phyloP scores from a whole-genome alignment of 2,329 filamentous ascomycete species.

The Colletotrichum sp. region DNA sequence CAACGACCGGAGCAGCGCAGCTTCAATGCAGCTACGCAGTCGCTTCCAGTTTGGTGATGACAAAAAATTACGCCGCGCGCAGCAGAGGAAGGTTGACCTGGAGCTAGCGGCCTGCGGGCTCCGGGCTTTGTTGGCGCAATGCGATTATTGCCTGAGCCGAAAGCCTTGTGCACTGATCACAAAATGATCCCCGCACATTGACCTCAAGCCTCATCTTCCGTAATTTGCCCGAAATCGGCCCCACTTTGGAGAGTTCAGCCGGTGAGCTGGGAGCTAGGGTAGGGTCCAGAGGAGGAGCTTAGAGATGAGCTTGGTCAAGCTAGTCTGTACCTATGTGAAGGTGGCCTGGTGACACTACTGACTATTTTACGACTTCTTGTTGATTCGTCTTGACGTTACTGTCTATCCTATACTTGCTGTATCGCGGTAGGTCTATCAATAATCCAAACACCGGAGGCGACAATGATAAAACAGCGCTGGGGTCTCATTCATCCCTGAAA shows the following conservation, averaged over 20 bases:
- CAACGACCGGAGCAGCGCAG: conserved; percentile 1
- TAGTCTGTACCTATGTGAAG: background rate
- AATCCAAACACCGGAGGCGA: background rate
- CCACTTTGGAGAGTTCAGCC: background rate
- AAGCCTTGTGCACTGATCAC: conserved; percentile 10
- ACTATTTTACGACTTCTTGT: background rate
- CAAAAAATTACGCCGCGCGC: conserved; percentile 21
- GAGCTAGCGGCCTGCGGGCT: conserved; percentile 16
- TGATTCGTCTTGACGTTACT: background rate
- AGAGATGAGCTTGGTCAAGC: background rate
- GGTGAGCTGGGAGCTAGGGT: background rate
- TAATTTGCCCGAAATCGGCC: conserved; percentile 15
- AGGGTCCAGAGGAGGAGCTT: background rate
- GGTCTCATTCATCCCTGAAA: conserved; percentile 76
- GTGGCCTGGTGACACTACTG: background rate
- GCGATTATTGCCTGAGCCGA: conserved; percentile 14
- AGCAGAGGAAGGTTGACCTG: conserved; percentile 14
- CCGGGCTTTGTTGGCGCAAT: conserved; percentile 20
- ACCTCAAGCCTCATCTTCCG: background rate
- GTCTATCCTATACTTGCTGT: background rate
- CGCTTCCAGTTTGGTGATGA: conserved; percentile 11
- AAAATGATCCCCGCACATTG: background rate
- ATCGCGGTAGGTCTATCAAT: background rate
- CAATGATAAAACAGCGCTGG: background rate
- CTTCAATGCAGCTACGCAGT: conserved; percentile 1